Conservation (phyloP, 2,329 filamentous ascomycete species). For the Aspergillus aculeatinus region DNA sequence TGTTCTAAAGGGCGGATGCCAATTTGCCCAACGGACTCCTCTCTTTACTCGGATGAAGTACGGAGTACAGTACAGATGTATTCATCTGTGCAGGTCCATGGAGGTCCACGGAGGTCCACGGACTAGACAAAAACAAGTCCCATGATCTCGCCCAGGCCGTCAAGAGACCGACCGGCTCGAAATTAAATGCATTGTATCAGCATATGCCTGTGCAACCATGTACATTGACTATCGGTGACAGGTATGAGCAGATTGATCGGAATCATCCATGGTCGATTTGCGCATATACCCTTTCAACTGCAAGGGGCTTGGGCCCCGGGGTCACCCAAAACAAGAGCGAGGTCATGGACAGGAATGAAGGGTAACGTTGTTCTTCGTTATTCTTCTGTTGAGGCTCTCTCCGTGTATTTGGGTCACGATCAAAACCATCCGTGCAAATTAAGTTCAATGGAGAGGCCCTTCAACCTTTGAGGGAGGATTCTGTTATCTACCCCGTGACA, state of each 20-base stretch:
- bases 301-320: neutral
- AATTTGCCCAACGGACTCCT: too few relatives aligned
- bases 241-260: neutral
- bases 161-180: constrained; percentile 4
- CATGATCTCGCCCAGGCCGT: constrained; percentile 2
- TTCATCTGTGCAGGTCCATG: neutral
- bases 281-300: neutral
- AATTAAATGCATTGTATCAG: neutral
- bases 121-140: constrained; percentile 1
- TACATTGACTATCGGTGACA: neutral
- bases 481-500: neutral
- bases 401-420: neutral
- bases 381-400: neutral
- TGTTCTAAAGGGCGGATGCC: neutral
- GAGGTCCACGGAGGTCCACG: neutral
- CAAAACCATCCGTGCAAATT: neutral
- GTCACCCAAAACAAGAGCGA: neutral
- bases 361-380: neutral
- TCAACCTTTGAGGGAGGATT: neutral
- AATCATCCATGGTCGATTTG: neutral
- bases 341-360: neutral
- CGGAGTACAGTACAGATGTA: neutral
- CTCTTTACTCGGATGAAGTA: neutral
- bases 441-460: neutral
- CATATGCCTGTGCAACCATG: neutral